These are phyloP conservation scores for Aspergillus sclerotiicarbonarius DNA, from an alignment of 495 filamentous ascomycete genomes.

Conservation along the genomic window DNA sequence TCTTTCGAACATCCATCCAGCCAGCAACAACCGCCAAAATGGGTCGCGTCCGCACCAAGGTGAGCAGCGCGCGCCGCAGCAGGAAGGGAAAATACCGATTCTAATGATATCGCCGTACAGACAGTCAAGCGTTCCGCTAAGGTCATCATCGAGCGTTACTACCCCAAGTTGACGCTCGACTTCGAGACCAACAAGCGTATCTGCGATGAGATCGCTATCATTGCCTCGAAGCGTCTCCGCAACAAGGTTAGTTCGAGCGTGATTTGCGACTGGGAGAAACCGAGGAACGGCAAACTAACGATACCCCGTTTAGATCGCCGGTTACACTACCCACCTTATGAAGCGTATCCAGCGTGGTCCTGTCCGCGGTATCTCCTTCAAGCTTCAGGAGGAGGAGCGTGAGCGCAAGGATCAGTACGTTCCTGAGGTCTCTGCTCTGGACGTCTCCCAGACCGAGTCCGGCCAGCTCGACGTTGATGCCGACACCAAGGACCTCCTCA, in stretches of 20 bases:
- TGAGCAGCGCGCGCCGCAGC: slow-evolving; percentile 15
- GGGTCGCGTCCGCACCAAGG: slow-evolving; percentile 94
- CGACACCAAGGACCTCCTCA: slow-evolving; percentile 98
- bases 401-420: slow-evolving; percentile 99
- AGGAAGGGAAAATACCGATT: background rate
- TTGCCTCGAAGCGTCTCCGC: slow-evolving; percentile 93
- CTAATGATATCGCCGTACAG: slow-evolving; percentile 37
- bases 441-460: slow-evolving; percentile 89
- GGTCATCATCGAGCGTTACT: slow-evolving; percentile 99
- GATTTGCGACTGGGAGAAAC: background rate
- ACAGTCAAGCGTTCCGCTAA: slow-evolving; percentile 99
- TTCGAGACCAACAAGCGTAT: slow-evolving; percentile 99
- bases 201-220: slow-evolving; percentile 99
- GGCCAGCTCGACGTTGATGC: slow-evolving; percentile 91
- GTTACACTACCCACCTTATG: slow-evolving; percentile 89
- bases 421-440: slow-evolving; percentile 95
- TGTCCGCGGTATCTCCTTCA: slow-evolving; percentile 99
- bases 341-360: slow-evolving; percentile 99
- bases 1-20: slow-evolving; percentile 36
- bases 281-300: background rate
- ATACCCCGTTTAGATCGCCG: slow-evolving; percentile 71
- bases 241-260: slow-evolving; percentile 79
- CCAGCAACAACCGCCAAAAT: slow-evolving; percentile 69
- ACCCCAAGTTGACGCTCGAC: slow-evolving; percentile 97
- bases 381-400: slow-evolving; percentile 99